These are phyloP conservation scores for Colletotrichum viniferum DNA, from an alignment of 2,329 filamentous ascomycete species.

Conservation along the genomic window DNA sequence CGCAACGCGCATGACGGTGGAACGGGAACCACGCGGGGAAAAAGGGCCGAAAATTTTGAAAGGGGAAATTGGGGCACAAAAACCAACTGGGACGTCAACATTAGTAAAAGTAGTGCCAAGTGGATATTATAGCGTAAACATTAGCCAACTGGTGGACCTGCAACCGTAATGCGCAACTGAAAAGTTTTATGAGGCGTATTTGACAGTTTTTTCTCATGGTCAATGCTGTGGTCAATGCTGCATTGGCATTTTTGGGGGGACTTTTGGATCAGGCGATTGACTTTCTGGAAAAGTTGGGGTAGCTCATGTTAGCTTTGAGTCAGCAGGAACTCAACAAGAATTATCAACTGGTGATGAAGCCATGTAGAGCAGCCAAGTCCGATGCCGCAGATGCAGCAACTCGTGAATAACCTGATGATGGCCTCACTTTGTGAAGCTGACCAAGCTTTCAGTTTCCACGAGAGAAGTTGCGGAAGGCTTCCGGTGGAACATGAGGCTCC, in stretches of 20 bases:
- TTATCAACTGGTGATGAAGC: neutral
- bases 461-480: constrained; percentile 3
- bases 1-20: neutral
- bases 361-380: neutral
- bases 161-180: neutral
- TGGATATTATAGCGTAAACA: constrained; percentile 17
- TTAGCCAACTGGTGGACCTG: constrained; percentile 17
- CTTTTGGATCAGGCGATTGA: neutral
- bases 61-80: neutral
- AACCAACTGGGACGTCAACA: constrained; percentile 2
- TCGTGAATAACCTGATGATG: neutral
- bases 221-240: neutral
- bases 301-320: neutral
- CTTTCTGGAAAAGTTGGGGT: neutral
- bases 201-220: neutral
- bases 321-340: neutral
- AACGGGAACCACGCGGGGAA: constrained; percentile 14
- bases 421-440: neutral
- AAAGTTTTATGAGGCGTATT: constrained; percentile 13
- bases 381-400: neutral
- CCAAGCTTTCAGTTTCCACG: neutral
- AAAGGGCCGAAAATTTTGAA: neutral
- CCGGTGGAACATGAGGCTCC: constrained; percentile 12
- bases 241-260: neutral
- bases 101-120: constrained; percentile 1